phyloP scores from a whole-genome alignment of 169 alveolate genomes.

The Plasmodium ovale region DNA sequence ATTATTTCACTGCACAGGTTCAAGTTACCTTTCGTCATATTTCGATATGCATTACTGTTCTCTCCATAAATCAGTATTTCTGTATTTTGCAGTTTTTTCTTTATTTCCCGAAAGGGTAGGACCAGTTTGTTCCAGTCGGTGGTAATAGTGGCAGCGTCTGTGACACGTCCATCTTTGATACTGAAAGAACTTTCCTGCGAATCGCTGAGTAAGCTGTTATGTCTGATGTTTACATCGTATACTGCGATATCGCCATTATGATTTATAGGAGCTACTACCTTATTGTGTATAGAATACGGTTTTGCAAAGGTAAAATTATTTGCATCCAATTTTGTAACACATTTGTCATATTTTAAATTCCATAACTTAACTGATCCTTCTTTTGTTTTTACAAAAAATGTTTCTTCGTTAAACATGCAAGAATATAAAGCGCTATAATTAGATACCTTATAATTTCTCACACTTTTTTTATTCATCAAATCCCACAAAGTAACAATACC shows the following conservation, averaged over 20 bases:
- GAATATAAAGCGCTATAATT: slow-evolving; percentile 36
- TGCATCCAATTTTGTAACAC: slow-evolving; percentile 21
- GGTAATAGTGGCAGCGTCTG: too few species aligned
- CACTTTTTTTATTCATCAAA: slow-evolving; percentile 16
- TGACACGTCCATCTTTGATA: not conserved
- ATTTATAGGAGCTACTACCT: slow-evolving; percentile 36
- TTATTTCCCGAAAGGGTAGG: slow-evolving; percentile 14
- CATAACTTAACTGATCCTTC: slow-evolving; percentile 50
- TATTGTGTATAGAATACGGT: slow-evolving; percentile 31
- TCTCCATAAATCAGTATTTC: not conserved
- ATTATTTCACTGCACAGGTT: slow-evolving; percentile 14
- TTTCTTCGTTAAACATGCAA: slow-evolving; percentile 8
- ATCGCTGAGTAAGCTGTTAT: not conserved
- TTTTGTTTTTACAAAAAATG: slow-evolving; percentile 43
- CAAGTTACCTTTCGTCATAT: not conserved
- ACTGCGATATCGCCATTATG: slow-evolving; percentile 53
- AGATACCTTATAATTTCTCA: slow-evolving; percentile 35
- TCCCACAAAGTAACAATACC: slow-evolving; percentile 40
- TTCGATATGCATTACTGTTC: not conserved
- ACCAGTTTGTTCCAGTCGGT: slow-evolving; percentile 2
- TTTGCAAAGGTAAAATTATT: slow-evolving; percentile 24
- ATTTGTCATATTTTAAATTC: slow-evolving; percentile 2
- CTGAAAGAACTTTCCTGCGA: not conserved
- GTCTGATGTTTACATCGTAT: slow-evolving; percentile 5
- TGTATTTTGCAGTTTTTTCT: slow-evolving; percentile 1